A percentile compares a stretch with the other conserved stretches of the same genome.
These are phyloP conservation scores for Scheffersomyces cryptocercus DNA, from an alignment of 1,139 yeast species.

Conservation along the genomic window DNA sequence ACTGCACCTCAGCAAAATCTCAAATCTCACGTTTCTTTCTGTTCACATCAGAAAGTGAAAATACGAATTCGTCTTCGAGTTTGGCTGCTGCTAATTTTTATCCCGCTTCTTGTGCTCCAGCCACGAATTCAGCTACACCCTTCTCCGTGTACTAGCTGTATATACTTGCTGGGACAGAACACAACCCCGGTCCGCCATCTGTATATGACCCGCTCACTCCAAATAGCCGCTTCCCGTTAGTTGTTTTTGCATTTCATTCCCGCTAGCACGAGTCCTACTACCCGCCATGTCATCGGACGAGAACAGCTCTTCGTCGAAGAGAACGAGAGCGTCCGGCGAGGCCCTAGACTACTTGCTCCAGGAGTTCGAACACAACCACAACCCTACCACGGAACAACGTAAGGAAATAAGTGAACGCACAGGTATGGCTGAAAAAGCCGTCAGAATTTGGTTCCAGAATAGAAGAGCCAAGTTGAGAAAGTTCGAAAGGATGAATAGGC, in stretches of 20 bases:
- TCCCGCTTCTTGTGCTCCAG: too few relatives aligned
- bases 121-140: too few relatives aligned
- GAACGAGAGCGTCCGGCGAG: constrained; percentile 80
- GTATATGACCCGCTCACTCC: background rate
- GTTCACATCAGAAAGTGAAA: too few relatives aligned
- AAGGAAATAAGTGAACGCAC: constrained; percentile 73
- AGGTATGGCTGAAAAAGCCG: constrained; percentile 89
- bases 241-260: background rate
- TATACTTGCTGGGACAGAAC: too few relatives aligned
- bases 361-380: constrained; percentile 73
- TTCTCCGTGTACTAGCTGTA: too few relatives aligned
- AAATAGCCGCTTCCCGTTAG: background rate
- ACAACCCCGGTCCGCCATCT: background rate
- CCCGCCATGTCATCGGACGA: constrained; percentile 17
- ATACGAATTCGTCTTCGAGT: too few relatives aligned
- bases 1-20: too few relatives aligned
- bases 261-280: background rate
- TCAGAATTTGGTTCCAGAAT: constrained; percentile 94
- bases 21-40: too few relatives aligned
- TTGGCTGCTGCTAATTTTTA: too few relatives aligned
- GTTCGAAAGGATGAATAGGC: constrained; percentile 46
- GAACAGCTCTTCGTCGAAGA: constrained; percentile 28
- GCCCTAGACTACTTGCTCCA: constrained; percentile 66
- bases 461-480: constrained; percentile 79
- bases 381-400: constrained; percentile 67